Evolutionary conservation across 2,329 filamentous ascomycete genomes (phyloP).

Genomic region (Penicillium hordei): DNA sequence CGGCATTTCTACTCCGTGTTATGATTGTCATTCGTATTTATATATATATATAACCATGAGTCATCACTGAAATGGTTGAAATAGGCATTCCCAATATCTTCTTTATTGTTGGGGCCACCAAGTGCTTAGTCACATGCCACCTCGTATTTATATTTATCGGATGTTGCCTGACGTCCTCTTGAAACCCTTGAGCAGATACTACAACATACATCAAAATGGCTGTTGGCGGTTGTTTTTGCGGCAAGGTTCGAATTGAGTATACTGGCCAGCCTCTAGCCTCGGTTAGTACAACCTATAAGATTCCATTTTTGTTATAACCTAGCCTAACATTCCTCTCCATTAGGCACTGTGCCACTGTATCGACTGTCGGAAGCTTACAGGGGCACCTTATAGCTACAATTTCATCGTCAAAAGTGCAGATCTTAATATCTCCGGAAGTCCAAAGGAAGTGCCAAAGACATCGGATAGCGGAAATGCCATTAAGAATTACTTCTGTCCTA

Average conservation of each 20-base stretch:
- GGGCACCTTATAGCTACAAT: conserved; percentile 31
- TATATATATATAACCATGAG: background rate
- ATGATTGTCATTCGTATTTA: background rate
- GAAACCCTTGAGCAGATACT: background rate
- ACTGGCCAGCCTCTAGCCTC: conserved; percentile 31
- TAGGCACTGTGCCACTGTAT: conserved; percentile 41
- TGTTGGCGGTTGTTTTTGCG: conserved; percentile 39
- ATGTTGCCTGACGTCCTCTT: background rate
- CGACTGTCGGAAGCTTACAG: conserved; percentile 43
- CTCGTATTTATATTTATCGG: no score
- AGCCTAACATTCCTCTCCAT: conserved; percentile 1
- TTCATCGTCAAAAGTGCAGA: conserved; percentile 32
- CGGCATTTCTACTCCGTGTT: background rate
- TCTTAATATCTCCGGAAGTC: conserved; percentile 33
- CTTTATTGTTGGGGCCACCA: background rate
- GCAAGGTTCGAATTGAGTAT: conserved; percentile 37
- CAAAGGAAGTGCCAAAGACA: conserved; percentile 37
- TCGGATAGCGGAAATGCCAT: conserved; percentile 40
- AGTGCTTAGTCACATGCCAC: background rate
- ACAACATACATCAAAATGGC: conserved; percentile 26
- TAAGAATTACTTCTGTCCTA: conserved; percentile 38
- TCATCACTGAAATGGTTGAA: background rate
- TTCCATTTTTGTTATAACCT: background rate
- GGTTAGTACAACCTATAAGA: conserved; percentile 22
- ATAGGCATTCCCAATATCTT: background rate